These are phyloP conservation scores for Periconia macrospinosa DNA, from an alignment of 2,329 filamentous ascomycete species.

Conservation along the genomic window DNA sequence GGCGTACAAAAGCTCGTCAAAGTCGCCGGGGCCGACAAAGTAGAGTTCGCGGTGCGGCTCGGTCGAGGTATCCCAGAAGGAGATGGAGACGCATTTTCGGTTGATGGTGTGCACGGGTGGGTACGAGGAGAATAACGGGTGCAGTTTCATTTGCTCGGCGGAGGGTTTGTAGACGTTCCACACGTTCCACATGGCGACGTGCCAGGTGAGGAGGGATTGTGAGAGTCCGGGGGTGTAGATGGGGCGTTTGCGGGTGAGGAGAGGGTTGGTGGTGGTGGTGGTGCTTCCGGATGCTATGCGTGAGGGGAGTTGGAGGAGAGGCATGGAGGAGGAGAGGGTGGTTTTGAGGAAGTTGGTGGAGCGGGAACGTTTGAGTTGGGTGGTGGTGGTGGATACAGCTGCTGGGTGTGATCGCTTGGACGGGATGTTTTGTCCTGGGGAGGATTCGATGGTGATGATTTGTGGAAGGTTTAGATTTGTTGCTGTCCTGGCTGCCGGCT, in stretches of 20 bases:
- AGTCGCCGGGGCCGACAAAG: conserved; percentile 21
- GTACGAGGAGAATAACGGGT: conserved; percentile 19
- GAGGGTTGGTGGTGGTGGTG: conserved; percentile 8
- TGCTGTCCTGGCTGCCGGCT: too few species aligned
- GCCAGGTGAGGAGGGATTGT: conserved; percentile 22
- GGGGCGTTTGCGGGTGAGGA: neutral
- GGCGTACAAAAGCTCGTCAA: conserved; percentile 15
- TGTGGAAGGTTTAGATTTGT: too few species aligned
- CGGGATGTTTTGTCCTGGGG: too few species aligned
- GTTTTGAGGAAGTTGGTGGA: neutral
- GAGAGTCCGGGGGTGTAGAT: conserved; percentile 16
- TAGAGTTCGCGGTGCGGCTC: conserved; percentile 19
- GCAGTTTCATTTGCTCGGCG: conserved; percentile 12
- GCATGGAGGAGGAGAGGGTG: neutral
- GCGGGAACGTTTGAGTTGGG: conserved; percentile 8
- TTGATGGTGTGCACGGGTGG: conserved; percentile 12
- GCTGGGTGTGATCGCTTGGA: neutral
- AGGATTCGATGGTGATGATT: too few species aligned
- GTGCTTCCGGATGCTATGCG: neutral
- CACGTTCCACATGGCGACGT: conserved; percentile 14
- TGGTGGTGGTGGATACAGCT: neutral
- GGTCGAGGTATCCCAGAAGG: conserved; percentile 22
- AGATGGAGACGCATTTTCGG: conserved; percentile 15
- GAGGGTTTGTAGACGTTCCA: conserved; percentile 10
- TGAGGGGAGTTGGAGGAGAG: neutral